Evolutionary conservation across 495 filamentous ascomycete species (phyloP), one percentile per base, ranked within the genome.

Genomic region (Penicillium cataractarum): DNA sequence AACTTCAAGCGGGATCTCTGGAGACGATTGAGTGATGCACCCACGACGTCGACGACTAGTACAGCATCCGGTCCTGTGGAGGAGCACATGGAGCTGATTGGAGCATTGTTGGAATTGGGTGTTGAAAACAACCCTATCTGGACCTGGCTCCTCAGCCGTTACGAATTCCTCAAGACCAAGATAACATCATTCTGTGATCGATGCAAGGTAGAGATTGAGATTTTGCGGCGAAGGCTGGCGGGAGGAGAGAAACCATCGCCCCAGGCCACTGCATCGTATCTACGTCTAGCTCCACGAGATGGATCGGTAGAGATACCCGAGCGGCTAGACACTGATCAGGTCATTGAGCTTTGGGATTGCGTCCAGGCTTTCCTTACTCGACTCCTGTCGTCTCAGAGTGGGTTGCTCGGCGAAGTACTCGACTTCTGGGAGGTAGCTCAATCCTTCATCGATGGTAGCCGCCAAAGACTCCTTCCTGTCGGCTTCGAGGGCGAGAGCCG

Each of bases 71-170:
- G 77, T 40, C 79, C 84, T 21, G 82, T 88, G 53, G 92, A 96
- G 61, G 90, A 93, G 70, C 86, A 96, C 71, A 92, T 96, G 89
- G 90, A 93, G 64, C 77, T 97, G 51, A 97, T 97, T 48, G 83
- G 89, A 15, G 84, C 97, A 17, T 81, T 99, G 31, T 74, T 99
- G 29, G 93, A 98, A 74, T 75, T 99, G 19, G 95, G 95, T 24
- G 93, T 97, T 12, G 89, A 95, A 22, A 92, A 98, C 53, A 98
- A 97, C 71, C 95, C 95, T 10, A 94, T 98, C 55, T 96, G 90
- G 90, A 84, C 92, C 2, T 99, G 95, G 95, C 84, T 99, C 40
- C 76, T 93, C 56, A 96, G 90, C 67, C 87, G 92, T 6, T 93
- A 91, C 66, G 91, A 97, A 51, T 90, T 93, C 67, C 76, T 99